phyloP scores from a whole-genome alignment of 352 stramenopile species.

The Plasmopara muralis region DNA sequence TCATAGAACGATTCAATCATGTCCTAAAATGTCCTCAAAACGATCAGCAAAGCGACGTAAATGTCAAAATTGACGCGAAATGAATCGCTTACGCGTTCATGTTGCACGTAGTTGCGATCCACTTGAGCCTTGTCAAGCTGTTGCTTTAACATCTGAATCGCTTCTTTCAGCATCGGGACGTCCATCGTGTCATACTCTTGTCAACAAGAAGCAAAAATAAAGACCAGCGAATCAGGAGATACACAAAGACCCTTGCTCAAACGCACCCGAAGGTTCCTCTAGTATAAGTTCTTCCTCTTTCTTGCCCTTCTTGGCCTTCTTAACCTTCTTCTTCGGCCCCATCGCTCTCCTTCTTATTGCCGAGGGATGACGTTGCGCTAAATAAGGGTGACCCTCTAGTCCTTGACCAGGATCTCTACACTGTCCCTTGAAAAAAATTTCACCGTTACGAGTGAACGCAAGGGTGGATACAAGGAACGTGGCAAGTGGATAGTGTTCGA shows the following conservation, averaged over 20 bases:
- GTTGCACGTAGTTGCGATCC: conserved; percentile 93
- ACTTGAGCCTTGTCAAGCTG: conserved; percentile 87
- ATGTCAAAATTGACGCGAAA: neutral
- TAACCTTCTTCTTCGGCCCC: conserved; percentile 74
- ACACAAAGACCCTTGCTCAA: neutral
- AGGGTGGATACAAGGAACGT: conserved; percentile 40
- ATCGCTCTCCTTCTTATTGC: conserved; percentile 17
- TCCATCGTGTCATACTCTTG: conserved; percentile 91
- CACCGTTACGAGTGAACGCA: conserved; percentile 11
- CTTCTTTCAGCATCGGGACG: conserved; percentile 89
- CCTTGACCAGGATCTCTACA: neutral
- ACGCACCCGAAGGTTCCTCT: conserved; percentile 65
- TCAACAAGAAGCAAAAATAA: neutral
- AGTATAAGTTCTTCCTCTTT: conserved; percentile 56
- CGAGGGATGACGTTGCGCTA: conserved; percentile 11
- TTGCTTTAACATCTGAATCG: conserved; percentile 89
- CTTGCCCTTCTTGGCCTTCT: conserved; percentile 67
- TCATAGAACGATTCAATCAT: conserved; percentile 95
- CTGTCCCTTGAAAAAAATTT: conserved; percentile 12
- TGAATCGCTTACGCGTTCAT: conserved; percentile 65
- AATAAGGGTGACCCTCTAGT: conserved; percentile 6
- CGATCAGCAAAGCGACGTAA: neutral
- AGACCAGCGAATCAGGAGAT: neutral
- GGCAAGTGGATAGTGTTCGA: conserved; percentile 24
- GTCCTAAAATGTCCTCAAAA: conserved; percentile 40